A percentile compares a stretch with the other conserved stretches of the same genome.
Evolutionary conservation across 352 stramenopile species (phyloP).

Genomic region (Phytophthora ramorum): DNA sequence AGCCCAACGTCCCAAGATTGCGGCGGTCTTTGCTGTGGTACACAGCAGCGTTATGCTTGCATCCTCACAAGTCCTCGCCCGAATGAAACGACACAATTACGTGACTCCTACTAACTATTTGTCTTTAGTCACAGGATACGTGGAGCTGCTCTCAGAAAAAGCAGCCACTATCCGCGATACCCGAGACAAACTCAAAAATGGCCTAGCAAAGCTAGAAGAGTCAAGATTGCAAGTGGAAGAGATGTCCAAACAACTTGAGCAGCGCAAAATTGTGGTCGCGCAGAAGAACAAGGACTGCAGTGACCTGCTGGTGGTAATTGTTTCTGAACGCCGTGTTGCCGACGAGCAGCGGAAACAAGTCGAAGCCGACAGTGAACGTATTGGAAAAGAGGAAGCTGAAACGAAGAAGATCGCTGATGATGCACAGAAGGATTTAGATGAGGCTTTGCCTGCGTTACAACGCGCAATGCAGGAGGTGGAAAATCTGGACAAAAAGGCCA

Average conservation of each 20-base stretch:
- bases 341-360: conserved; percentile 95
- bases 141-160: conserved; percentile 83
- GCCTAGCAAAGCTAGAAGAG: conserved; percentile 85
- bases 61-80: conserved; percentile 82
- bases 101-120: conserved; percentile 95
- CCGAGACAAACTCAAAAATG: conserved; percentile 85
- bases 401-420: conserved; percentile 96
- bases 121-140: conserved; percentile 93
- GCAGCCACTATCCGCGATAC: conserved; percentile 76
- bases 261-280: conserved; percentile 91
- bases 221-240: conserved; percentile 84
- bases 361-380: conserved; percentile 93
- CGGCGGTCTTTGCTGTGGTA: conserved; percentile 89
- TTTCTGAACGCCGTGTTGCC: conserved; percentile 92
- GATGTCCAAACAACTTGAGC: conserved; percentile 87
- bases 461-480: conserved; percentile 94
- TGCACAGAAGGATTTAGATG: conserved; percentile 94
- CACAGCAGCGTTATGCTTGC: conserved; percentile 89
- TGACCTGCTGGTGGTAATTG: conserved; percentile 95
- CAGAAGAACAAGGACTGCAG: conserved; percentile 96
- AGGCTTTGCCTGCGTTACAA: conserved; percentile 94
- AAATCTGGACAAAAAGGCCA: conserved; percentile 95
- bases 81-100: conserved; percentile 95
- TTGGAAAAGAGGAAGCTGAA: conserved; percentile 91
- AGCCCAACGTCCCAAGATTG: conserved; percentile 82